Percentiles rank a stretch among this genome's conserved stretches.
These are phyloP conservation scores for Trichaptum fuscoviolaceum DNA, from an alignment of 768 basidiomycete species.

Conservation along the genomic window DNA sequence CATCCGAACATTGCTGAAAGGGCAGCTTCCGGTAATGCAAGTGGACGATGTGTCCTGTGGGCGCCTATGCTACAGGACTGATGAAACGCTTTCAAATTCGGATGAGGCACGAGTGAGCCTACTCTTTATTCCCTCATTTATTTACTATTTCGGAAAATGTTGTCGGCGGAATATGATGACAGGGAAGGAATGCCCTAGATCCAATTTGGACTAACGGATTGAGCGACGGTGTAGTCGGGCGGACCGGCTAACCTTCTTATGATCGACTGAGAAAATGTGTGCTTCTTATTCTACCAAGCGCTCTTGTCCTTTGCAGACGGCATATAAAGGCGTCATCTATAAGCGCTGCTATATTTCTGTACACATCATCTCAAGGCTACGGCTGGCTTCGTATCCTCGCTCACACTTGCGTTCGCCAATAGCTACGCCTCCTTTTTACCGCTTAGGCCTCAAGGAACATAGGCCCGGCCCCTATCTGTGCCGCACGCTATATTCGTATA, in stretches of 20 bases:
- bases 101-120: background rate
- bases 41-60: conserved; percentile 79
- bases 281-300: background rate
- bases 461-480: background rate
- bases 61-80: conserved; percentile 33
- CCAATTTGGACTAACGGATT: background rate
- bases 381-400: background rate
- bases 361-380: background rate
- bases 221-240: background rate
- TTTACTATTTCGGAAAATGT: background rate
- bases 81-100: background rate
- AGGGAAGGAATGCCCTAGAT: background rate
- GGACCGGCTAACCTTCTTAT: background rate
- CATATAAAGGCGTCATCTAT: background rate
- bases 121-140: background rate
- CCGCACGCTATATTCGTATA: background rate
- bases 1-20: conserved; percentile 74
- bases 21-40: conserved; percentile 71
- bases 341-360: background rate
- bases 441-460: background rate
- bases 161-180: background rate
- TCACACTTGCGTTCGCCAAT: background rate
- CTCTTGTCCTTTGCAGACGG: background rate
- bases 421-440: background rate
- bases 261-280: background rate